Conservation (phyloP, 1,139 yeast species). For the Saccharomyces pastorianus region DNA sequence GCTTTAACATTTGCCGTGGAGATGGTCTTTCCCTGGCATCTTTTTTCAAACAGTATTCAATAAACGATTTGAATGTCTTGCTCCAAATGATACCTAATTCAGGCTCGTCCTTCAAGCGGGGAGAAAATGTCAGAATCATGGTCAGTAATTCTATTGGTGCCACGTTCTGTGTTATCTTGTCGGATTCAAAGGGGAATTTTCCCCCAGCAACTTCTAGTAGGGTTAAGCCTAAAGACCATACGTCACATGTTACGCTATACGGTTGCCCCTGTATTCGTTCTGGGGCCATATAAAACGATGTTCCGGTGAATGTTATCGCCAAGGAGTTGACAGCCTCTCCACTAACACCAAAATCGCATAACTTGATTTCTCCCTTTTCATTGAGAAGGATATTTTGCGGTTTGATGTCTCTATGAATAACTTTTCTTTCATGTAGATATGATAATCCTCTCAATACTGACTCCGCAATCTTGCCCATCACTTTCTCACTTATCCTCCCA, state of each 20-base stretch:
- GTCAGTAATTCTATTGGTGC: conserved; percentile 83
- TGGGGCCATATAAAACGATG: conserved; percentile 97
- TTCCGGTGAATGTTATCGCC: conserved; percentile 94
- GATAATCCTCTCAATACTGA: conserved; percentile 76
- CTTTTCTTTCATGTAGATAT: conserved; percentile 76
- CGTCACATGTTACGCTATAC: conserved; percentile 87
- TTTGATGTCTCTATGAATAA: conserved; percentile 87
- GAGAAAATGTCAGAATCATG: conserved; percentile 73
- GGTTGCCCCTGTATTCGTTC: conserved; percentile 93
- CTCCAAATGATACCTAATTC: conserved; percentile 74
- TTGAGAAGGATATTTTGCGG: conserved; percentile 86
- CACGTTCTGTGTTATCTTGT: conserved; percentile 32
- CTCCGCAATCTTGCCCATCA: conserved; percentile 80
- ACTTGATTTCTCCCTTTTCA: conserved; percentile 67
- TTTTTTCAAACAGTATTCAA: conserved; percentile 72
- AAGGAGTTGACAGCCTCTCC: conserved; percentile 92
- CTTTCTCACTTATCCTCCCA: conserved; percentile 86
- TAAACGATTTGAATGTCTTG: conserved; percentile 72
- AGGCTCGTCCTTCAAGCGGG: conserved; percentile 69
- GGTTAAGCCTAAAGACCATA: conserved; percentile 92
- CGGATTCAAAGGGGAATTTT: conserved; percentile 57
- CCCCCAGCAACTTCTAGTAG: conserved; percentile 87
- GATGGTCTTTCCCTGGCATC: conserved; percentile 75
- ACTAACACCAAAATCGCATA: conserved; percentile 97
- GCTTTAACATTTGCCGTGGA: conserved; percentile 84